Evolutionary conservation across 2,329 filamentous ascomycete genomes (phyloP).

Genomic region (Aspergillus luchuensis): DNA sequence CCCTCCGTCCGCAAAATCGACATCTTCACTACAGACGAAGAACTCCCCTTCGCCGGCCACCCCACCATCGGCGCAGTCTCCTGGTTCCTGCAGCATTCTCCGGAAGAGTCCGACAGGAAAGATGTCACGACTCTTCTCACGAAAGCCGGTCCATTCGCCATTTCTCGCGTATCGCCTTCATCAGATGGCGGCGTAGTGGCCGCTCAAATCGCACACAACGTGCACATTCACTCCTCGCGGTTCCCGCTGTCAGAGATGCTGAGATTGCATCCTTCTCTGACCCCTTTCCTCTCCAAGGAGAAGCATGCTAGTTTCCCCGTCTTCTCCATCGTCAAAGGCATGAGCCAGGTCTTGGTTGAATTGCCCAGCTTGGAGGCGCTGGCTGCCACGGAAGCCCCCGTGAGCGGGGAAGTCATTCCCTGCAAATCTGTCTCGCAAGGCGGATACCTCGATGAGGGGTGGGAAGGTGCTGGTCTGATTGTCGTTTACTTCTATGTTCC

Average conservation of each 20-base stretch:
- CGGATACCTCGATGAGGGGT: constrained; percentile 37
- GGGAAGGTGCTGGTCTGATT: constrained; percentile 30
- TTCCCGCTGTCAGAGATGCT: constrained; percentile 29
- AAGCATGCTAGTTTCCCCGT: constrained; percentile 28
- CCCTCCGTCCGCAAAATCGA: constrained; percentile 42
- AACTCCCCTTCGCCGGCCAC: constrained; percentile 61
- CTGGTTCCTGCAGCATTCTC: constrained; percentile 39
- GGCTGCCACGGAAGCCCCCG: constrained; percentile 33
- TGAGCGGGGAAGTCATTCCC: constrained; percentile 27
- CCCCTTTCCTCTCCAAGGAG: constrained; percentile 19
- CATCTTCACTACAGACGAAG: constrained; percentile 55
- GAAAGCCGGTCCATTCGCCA: constrained; percentile 60
- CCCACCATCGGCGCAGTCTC: constrained; percentile 60
- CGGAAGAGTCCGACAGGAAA: constrained; percentile 20
- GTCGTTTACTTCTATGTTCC: constrained; percentile 37
- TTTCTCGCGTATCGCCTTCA: constrained; percentile 30
- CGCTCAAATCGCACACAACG: constrained; percentile 40
- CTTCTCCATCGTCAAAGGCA: constrained; percentile 45
- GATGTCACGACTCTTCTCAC: constrained; percentile 48
- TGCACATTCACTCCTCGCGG: constrained; percentile 35
- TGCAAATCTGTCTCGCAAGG: constrained; percentile 9
- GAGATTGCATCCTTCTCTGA: constrained; percentile 30
- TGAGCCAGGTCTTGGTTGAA: constrained; percentile 64
- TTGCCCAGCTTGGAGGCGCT: constrained; percentile 64
- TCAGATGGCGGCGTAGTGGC: constrained; percentile 22